Base-by-base conservation (phyloP, 306 rosid species). In the Castanea sativa region DNA sequence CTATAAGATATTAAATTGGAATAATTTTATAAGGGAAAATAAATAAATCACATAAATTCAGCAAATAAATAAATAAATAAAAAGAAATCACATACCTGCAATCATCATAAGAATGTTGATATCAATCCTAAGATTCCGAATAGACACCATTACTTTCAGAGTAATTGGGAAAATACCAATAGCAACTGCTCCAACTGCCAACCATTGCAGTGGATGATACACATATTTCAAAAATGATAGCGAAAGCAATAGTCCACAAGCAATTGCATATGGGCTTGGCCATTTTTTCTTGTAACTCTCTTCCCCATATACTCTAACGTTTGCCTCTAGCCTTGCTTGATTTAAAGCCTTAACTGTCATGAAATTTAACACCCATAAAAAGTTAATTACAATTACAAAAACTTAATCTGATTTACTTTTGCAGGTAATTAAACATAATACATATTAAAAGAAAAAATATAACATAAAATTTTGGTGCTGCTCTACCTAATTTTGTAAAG, bases 311-410 rank as follows among this genome's bases (percentile, higher is more conserved):
- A 83, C 79, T 82, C 91, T 90, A 0, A 86, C 77, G 45, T 88
- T 90, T 6, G 99, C 99, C 80, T 96, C 98, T 14, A 96, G 18
- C 60, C 98, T 85, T 51, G 88, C 97, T 81, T 90, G 87, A 65
- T 96, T 93, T 53, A 96, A 73, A 43, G 93, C 93, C 85, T 93
- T 93, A 3, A 86, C 99, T 96, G 99, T 80, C 86, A 78, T 69
- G 15, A 12, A 49, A 41, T 41, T 49, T 2, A 49, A 49, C 53
- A 49, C 16, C 16, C 53, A 11, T 49, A 49, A 49, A 49, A 41
- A 8, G 45, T 41, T 41, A 8, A 13, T 49, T 49, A 49, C 53
- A 49, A 12, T 49, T 11, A 49, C 16, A 49, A 49, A 11, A 49
- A 49, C 4, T 49, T 10, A 3, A 49, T 49, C 53, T 49, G 53